phyloP scores from a whole-genome alignment of 768 basidiomycete species.

The Xerocomus potaroensis region DNA sequence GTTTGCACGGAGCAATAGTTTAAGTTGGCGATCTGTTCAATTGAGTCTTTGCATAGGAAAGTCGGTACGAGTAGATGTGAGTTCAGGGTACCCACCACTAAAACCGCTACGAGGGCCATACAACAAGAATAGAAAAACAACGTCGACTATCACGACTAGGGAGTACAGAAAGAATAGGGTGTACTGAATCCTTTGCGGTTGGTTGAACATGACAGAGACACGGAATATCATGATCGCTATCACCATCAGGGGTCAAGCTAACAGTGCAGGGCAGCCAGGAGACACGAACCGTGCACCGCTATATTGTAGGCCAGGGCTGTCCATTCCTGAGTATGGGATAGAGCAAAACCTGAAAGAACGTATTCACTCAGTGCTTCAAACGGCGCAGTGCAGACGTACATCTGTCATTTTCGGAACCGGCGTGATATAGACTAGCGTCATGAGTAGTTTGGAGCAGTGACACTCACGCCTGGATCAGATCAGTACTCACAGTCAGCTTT shows the following conservation, averaged over 20 bases:
- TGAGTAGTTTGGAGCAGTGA: too few relatives aligned
- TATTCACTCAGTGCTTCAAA: too few relatives aligned
- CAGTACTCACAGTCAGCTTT: too few relatives aligned
- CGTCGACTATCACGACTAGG: background rate
- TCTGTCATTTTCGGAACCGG: too few relatives aligned
- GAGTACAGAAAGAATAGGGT: constrained; percentile 4
- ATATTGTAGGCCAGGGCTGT: too few relatives aligned
- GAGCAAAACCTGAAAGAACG: too few relatives aligned
- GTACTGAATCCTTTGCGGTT: background rate
- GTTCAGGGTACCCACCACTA: background rate
- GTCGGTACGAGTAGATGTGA: background rate
- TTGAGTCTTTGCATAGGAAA: background rate
- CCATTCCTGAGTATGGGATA: too few relatives aligned
- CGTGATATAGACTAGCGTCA: too few relatives aligned
- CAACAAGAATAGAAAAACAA: background rate
- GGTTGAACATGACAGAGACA: constrained; percentile 12
- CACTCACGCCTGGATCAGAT: too few relatives aligned
- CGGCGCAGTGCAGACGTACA: too few relatives aligned
- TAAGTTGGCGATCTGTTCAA: background rate
- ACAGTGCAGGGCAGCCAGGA: too few relatives aligned
- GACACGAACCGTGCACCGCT: constrained; percentile 8
- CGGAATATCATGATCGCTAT: constrained; percentile 15
- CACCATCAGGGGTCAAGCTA: background rate
- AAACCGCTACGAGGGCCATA: background rate
- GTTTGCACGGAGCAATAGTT: background rate